phyloP scores from a whole-genome alignment of 2,329 filamentous ascomycete genomes.

The Stachybotrys elegans region DNA sequence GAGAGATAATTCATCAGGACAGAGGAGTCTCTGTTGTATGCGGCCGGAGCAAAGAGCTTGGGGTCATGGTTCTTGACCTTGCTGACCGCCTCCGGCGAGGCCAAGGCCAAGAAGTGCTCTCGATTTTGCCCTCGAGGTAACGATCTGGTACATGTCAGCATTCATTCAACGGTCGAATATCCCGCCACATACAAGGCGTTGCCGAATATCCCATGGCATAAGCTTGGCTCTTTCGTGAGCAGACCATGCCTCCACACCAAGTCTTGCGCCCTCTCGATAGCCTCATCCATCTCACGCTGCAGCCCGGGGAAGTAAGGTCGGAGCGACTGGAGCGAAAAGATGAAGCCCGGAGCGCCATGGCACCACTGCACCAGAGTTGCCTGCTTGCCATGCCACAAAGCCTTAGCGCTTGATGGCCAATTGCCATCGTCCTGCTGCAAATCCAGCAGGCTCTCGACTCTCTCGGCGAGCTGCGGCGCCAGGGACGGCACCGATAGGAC shows the following conservation, averaged over 20 bases:
- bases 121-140: conserved; percentile 25
- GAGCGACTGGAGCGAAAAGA: conserved; percentile 53
- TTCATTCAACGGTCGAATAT: conserved; percentile 25
- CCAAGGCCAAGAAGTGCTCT: conserved; percentile 55
- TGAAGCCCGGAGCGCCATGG: conserved; percentile 60
- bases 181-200: conserved; percentile 54
- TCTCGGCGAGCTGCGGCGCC: conserved; percentile 46
- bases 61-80: conserved; percentile 27
- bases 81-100: conserved; percentile 50
- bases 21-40: conserved; percentile 25
- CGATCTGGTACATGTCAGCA: conserved; percentile 19
- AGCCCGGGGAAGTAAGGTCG: conserved; percentile 51
- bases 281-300: conserved; percentile 44
- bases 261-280: conserved; percentile 44
- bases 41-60: conserved; percentile 29
- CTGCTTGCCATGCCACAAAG: conserved; percentile 34
- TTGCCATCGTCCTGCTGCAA: conserved; percentile 59
- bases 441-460: conserved; percentile 50
- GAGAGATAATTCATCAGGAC: conserved; percentile 29
- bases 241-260: conserved; percentile 53
- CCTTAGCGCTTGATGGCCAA: conserved; percentile 51
- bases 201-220: conserved; percentile 62
- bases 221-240: conserved; percentile 57
- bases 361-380: conserved; percentile 57
- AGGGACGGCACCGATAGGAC: conserved; percentile 51